Conservation (phyloP, 2,329 filamentous ascomycete species). For the Penicillium griseofulvum region DNA sequence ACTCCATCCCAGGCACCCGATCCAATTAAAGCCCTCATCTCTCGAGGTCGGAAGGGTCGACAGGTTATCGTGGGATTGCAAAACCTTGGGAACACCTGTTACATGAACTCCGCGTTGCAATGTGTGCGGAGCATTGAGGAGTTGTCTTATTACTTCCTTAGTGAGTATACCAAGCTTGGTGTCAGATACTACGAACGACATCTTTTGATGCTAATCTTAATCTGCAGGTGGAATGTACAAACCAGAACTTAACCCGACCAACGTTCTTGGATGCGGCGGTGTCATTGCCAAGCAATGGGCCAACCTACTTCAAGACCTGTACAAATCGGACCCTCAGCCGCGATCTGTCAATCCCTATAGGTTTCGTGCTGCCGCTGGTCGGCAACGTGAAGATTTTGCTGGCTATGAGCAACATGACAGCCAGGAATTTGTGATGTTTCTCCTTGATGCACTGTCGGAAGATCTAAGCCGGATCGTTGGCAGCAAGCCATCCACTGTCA, state of each 20-base stretch:
- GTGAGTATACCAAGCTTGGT: constrained; percentile 24
- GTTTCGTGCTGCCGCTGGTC: constrained; percentile 80
- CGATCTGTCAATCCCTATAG: constrained; percentile 72
- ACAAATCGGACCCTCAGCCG: constrained; percentile 60
- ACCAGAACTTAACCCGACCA: constrained; percentile 77
- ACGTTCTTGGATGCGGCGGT: constrained; percentile 81
- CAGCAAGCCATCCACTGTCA: constrained; percentile 96
- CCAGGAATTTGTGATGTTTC: constrained; percentile 92
- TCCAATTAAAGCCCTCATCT: background rate
- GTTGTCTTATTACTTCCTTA: constrained; percentile 84
- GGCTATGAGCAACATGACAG: constrained; percentile 97
- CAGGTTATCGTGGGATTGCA: constrained; percentile 73
- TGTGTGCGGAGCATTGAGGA: constrained; percentile 93
- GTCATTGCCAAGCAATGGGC: constrained; percentile 84
- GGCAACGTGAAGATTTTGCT: constrained; percentile 79
- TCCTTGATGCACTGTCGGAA: constrained; percentile 91
- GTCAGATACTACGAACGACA: background rate
- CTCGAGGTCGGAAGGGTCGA: constrained; percentile 64
- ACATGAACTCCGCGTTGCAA: constrained; percentile 97
- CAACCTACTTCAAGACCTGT: constrained; percentile 72
- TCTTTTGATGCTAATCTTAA: constrained; percentile 11
- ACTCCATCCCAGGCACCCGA: constrained; percentile 69
- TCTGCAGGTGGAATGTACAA: constrained; percentile 62
- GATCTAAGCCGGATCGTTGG: constrained; percentile 81
- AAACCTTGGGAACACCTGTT: constrained; percentile 96